Conservation (phyloP, 257 asterid genomes). For the Penstemon eatonii region DNA sequence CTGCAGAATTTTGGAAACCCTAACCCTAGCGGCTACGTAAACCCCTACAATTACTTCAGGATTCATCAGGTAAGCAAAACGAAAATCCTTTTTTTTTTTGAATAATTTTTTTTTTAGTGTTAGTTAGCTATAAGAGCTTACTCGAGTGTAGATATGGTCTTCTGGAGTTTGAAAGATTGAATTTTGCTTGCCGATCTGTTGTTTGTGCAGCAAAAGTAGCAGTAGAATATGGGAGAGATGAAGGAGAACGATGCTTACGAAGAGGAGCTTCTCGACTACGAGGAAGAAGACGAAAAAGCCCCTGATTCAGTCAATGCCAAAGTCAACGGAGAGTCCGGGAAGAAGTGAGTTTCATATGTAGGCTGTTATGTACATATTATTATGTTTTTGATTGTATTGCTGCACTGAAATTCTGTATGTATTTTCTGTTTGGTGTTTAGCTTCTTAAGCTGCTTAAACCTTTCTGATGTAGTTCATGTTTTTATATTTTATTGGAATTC, state of each 20-base stretch:
- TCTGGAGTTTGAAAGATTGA: background rate
- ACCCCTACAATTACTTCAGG: slow-evolving; percentile 1
- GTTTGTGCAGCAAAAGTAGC: slow-evolving; percentile 24
- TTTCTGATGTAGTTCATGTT: background rate
- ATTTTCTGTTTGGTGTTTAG: background rate
- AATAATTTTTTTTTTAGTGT: background rate
- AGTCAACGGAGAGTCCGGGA: slow-evolving; percentile 81
- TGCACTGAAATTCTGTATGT: background rate
- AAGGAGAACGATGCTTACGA: slow-evolving; percentile 86
- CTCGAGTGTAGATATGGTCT: background rate
- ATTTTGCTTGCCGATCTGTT: slow-evolving; percentile 28
- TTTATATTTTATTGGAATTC: background rate
- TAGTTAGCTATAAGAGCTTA: background rate
- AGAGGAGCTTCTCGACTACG: slow-evolving; percentile 94
- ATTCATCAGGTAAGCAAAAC: slow-evolving; percentile 32
- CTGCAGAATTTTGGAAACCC: slow-evolving; percentile 32
- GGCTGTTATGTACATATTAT: too few relatives aligned
- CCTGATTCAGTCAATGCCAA: slow-evolving; percentile 58
- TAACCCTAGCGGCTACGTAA: background rate
- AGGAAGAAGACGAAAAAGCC: slow-evolving; percentile 85
- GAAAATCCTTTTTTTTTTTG: slow-evolving; percentile 2
- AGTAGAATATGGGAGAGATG: slow-evolving; percentile 57
- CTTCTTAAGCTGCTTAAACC: background rate
- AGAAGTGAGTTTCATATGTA: slow-evolving; percentile 51
- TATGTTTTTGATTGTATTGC: background rate